Evolutionary conservation across 257 asterid genomes (phyloP), one percentile per base, ranked within the genome.

Genomic region (Salvia splendens): DNA sequence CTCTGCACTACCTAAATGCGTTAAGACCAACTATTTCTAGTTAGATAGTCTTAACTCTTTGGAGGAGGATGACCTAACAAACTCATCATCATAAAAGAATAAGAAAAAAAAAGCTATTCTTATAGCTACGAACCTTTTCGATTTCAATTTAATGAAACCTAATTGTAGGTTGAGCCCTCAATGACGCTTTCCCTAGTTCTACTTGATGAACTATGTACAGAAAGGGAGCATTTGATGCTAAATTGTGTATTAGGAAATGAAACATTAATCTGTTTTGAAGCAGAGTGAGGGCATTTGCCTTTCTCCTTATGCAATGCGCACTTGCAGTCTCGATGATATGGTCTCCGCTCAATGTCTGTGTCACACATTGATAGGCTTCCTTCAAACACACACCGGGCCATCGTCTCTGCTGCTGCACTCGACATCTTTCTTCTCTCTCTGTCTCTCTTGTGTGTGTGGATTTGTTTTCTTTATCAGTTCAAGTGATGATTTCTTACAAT

Each of bases 311-410:
- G 83, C 72, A 78, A 40, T 70, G 79, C 75, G 51, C 81, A 78
- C 10, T 64, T 53, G 65, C 86, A 75, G 43, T 81, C 41, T 0
- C 46, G 49, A 56, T 78, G 83, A 41, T 81, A 81, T 5, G 83
- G 83, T 61, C 83, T 70, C 12, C 76, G 66, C 61, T 83, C 83
- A 17, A 80, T 75, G 30, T 71, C 70, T 54, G 24, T 76, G 76
- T 76, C 82, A 6, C 61, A 59, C 71, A 79, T 40, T 4, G 78
- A 75, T 63, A 75, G 61, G 61, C 72, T 71, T 73, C 86, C 82
- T 12, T 64, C 49, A 15, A 71, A 51, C n/a, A 51, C 57, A 51
- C 12, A 8, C 35, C n/a, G 57, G 10, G 8, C 4, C 35, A 17
- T 51, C 33, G 3, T 6, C 20, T 50, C 30, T 50, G 30, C 12